These are phyloP conservation scores for Pterocarpus macrocarpus DNA, from an alignment of 306 rosid species.

Conservation along the genomic window DNA sequence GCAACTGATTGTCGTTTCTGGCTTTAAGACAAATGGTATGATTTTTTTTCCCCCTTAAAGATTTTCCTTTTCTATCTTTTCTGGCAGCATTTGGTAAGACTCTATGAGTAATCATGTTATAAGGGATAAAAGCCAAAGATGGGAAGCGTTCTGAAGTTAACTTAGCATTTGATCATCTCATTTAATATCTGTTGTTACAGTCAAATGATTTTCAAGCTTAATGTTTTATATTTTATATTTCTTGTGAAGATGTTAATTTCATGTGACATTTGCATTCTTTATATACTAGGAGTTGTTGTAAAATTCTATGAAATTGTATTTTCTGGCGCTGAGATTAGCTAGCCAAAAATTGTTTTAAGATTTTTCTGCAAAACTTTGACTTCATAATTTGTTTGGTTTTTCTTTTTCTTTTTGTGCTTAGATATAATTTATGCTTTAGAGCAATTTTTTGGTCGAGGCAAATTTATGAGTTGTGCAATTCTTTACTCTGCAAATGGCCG, in stretches of 20 bases:
- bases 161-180: no score
- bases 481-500: neutral
- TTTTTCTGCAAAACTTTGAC: no score
- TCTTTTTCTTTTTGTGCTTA: no score
- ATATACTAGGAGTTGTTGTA: neutral
- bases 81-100: neutral
- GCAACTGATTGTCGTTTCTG: neutral
- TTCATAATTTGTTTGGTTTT: neutral
- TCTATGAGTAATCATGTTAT: no score
- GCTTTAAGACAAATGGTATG: neutral
- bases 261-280: neutral
- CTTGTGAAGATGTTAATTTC: constrained; percentile 8
- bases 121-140: no score
- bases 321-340: no score
- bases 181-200: neutral
- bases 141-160: no score
- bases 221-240: neutral
- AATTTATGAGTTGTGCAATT: constrained; percentile 6
- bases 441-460: neutral
- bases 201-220: neutral
- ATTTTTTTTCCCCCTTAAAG: neutral
- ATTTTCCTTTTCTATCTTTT: neutral
- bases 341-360: no score
- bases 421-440: neutral
- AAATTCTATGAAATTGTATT: no score